Base-by-base conservation (phyloP, 2,329 filamentous ascomycete genomes). In the Alternaria arbusti region DNA sequence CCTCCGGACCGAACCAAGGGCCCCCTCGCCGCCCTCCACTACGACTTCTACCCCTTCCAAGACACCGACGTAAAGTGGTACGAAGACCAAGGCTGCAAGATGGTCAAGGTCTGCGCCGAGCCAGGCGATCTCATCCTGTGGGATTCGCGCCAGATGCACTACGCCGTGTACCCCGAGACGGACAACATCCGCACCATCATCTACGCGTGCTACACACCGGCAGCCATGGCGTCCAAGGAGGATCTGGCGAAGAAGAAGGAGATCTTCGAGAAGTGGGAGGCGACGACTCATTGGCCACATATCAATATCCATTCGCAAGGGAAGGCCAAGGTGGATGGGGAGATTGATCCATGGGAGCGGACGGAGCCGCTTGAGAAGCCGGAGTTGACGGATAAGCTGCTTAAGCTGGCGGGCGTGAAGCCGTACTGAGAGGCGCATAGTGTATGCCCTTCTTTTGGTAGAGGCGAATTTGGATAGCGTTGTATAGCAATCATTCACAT, bases 121-220 rank as follows among this genome's bases (percentile, higher is more conserved):
- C 80, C 82, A 5, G 82, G 82, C 5, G 82, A 84, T 64, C 71
- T 84, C 57, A 76, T 84, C 5, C 71, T 85, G 5, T 84, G 83
- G 84, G 83, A 85, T 62, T 83, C 81, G 5, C 74, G 84, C 5
- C 82, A 82, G 5, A 80, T 85, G 52, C 84, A 86, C 70, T 85
- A 69, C 50, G 63, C 63, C 8, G 59, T 64, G 20, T 63, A 67
- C 30, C 65, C 68, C 3, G 46, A 65, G 46, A 61, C 59, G 11
- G 63, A 70, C 12, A 65, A 49, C 9, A 59, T 70, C 45, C 60
- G 68, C 10, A 59, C 63, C 13, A 63, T 69, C 6, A 62, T 64
- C 25, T 73, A 73, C 32, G 61, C 68, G 0, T 73, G 69, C 56
- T 68, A 61, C 22, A 68, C 51, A 11, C 70, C 69, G 5, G 68